phyloP scores from a whole-genome alignment of 73 alveolate species.

The Paramecium tetraurelia region DNA sequence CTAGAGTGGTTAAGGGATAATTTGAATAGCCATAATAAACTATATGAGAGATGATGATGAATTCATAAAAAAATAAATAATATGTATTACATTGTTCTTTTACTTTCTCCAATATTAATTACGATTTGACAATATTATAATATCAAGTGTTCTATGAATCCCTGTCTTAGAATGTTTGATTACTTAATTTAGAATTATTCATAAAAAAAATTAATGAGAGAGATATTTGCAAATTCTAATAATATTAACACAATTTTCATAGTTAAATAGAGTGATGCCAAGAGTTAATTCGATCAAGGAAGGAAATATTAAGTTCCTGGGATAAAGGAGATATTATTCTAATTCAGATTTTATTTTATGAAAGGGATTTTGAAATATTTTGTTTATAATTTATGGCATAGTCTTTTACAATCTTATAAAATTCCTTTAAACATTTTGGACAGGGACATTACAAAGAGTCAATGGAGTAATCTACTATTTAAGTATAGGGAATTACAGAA shows the following conservation, averaged over 20 bases:
- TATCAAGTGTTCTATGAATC: not conserved
- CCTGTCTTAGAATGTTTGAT: not conserved
- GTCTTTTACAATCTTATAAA: not conserved
- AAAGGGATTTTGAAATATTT: not conserved
- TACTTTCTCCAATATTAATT: not conserved
- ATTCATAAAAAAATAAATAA: not conserved
- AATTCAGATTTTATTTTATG: not conserved
- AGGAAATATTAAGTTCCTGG: too few species aligned
- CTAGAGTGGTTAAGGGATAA: slow-evolving; percentile 62
- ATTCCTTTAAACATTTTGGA: not conserved
- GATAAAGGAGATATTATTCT: not conserved
- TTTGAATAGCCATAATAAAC: not conserved
- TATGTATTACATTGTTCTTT: not conserved
- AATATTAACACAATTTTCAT: not conserved
- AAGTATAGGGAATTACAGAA: slow-evolving; percentile 19
- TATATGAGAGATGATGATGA: not conserved
- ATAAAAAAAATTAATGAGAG: not conserved
- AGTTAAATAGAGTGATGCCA: not conserved
- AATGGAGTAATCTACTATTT: not conserved
- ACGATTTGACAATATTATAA: not conserved
- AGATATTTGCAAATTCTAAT: not conserved
- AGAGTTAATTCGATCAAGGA: not conserved
- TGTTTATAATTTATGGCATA: slow-evolving; percentile 30
- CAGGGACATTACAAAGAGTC: slow-evolving; percentile 24
- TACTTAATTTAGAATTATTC: not conserved